phyloP scores from a whole-genome alignment of 257 asterid species.

The Penstemon barbatus region DNA sequence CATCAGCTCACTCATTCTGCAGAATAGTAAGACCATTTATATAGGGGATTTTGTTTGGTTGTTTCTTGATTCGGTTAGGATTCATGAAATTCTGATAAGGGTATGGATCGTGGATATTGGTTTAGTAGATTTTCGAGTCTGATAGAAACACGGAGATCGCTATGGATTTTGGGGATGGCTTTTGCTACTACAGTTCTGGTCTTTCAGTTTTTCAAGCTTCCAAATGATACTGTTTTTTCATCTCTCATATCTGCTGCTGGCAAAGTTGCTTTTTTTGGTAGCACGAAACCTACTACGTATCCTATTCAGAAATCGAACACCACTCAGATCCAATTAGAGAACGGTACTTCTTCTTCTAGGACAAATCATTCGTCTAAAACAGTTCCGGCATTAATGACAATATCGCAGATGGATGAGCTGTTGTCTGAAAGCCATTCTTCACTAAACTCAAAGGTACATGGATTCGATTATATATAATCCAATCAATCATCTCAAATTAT shows the following conservation, averaged over 20 bases:
- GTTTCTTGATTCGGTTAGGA: too few relatives aligned
- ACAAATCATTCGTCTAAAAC: conserved; percentile 9
- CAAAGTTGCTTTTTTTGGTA: conserved; percentile 27
- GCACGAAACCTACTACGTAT: neutral
- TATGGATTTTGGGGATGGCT: conserved; percentile 30
- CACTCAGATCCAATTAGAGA: neutral
- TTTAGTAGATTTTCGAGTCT: conserved; percentile 14
- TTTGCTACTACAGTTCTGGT: conserved; percentile 29
- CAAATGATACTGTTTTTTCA: conserved; percentile 26
- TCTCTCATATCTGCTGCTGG: conserved; percentile 28
- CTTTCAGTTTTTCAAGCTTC: conserved; percentile 37
- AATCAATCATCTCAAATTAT: conserved; percentile 12
- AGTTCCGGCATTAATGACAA: conserved; percentile 24
- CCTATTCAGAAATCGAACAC: neutral
- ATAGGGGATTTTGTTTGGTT: too few relatives aligned
- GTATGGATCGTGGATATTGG: conserved; percentile 33
- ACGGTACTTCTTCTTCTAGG: neutral
- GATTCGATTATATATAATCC: conserved; percentile 33
- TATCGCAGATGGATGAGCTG: conserved; percentile 42
- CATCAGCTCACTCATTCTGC: too few relatives aligned
- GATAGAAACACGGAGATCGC: conserved; percentile 14
- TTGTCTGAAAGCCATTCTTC: conserved; percentile 34
- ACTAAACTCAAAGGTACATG: conserved; percentile 30
- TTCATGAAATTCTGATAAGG: too few relatives aligned
- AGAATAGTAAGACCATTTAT: too few relatives aligned